Base-by-base conservation (phyloP, 495 filamentous ascomycete genomes). In the Lepidopterella palustris region DNA sequence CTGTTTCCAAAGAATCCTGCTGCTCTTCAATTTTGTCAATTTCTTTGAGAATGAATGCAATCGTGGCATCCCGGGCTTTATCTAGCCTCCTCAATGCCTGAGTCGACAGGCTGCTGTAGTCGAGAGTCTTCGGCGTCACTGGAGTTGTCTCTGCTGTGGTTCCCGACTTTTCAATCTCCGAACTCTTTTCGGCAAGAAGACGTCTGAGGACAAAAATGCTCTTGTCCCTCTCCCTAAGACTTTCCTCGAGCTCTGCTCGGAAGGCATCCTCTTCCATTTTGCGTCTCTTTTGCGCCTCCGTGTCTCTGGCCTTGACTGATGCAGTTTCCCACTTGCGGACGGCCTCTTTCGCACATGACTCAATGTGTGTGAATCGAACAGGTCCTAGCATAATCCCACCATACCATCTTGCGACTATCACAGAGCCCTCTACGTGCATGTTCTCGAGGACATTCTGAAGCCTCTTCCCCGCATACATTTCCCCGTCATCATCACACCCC, bases 381-480 rank as follows among this genome's bases (percentile, higher is more conserved):
- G 75, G 75, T 6, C 77, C 77, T 24, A 79, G 63, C 62, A 76
- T 69, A 0, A 71, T 57, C 1, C 77, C 77, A 3, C 77, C 76
- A 61, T 73, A 78, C 77, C 77, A 78, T 45, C 77, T 58, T 23
- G 76, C 77, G 24, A 79, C 77, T 1, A 78, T 72, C 11, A 77
- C 69, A 5, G 68, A 59, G 15, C 77, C 77, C 40, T 62, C 63
- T 13, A 72, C 70, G 2, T 68, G 52, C 57, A 65, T 57, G 4
- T 68, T 62, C 4, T 66, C 57, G 3, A 79, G 71, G 13, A 77
- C 70, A 47, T 70, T 68, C 50, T 69, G 59, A 21, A 78, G 59
- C 24, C 62, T 59, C 55, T 70, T 71, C 0, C 77, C 77, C 8
- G 59, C 77, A 40, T 70, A 69, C 35, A 68, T 67, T 62, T 79